Evolutionary conservation across 2,329 filamentous ascomycete species (phyloP), one percentile per base, ranked within the genome.

Genomic region (Fusarium poae): DNA sequence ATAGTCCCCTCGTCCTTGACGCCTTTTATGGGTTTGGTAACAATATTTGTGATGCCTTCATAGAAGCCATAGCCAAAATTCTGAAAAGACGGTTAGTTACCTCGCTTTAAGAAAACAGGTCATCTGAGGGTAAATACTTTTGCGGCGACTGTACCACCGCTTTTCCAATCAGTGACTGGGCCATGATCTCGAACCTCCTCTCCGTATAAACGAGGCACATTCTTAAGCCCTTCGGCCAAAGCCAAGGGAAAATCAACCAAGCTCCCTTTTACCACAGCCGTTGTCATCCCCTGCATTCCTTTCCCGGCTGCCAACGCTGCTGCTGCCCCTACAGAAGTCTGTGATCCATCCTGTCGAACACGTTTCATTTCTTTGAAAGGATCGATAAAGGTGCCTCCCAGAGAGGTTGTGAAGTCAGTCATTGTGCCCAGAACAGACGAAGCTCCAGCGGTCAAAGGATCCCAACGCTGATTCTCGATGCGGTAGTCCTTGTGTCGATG

Each of bases 341-440:
- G 40, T 9, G 40, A 43, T 25, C 5, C 54, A 3, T 57, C 54
- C 6, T 21, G 18, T 6, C 48, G 35, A 1, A 53, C 54, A 3
- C 49, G 54, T 13, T 54, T 55, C 39, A 57, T 32, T 5, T 44
- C 50, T 23, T 37, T 58, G 39, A 58, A 55, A 9, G 55, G 55
- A 0, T 57, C 48, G 8, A 57, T 54, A 3, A 57, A 57, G 10
- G 54, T 30, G 1, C 50, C 50, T 2, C 49, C 49, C 1, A 58
- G 18, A 3, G 55, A 51, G 2, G 39, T 23, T 1, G 55, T 58
- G 0, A 58, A 55, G 11, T 58, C 55, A 3, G 39, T 44, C 23
- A 58, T 35, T 9, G 55, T 55, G 1, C 55, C 55, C 5, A 58
- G 39, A 3, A 58, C 23, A 0, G 55, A 55, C 0, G 49, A 58